phyloP scores from a whole-genome alignment of 2,329 filamentous ascomycete genomes.

The Phialophora chinensis region DNA sequence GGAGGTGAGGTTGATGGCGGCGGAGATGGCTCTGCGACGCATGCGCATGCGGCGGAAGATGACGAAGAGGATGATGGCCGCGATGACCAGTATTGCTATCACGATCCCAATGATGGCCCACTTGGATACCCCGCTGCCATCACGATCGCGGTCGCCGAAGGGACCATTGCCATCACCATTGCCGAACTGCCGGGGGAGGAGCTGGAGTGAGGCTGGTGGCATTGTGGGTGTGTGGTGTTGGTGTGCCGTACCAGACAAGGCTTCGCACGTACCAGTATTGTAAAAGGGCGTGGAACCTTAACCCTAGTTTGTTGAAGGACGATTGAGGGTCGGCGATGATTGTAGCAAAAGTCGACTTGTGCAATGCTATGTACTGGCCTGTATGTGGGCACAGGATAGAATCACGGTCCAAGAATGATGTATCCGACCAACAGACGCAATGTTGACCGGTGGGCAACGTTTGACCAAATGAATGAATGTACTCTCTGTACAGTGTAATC shows the following conservation, averaged over 20 bases:
- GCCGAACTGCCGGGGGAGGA: conserved; percentile 19
- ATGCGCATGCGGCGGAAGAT: conserved; percentile 12
- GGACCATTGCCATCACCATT: conserved; percentile 1
- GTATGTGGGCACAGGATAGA: no score
- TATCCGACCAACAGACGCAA: not conserved
- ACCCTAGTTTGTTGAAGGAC: not conserved
- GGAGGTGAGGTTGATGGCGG: conserved; percentile 14
- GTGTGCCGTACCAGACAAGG: no score
- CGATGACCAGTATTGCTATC: conserved; percentile 13
- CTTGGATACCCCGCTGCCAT: not conserved
- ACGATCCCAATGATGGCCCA: conserved; percentile 18
- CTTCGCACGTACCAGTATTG: not conserved
- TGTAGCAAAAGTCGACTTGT: not conserved
- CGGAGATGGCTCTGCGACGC: not conserved
- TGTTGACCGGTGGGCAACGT: not conserved
- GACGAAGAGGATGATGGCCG: conserved; percentile 3
- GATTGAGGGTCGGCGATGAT: not conserved
- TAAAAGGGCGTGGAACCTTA: not conserved
- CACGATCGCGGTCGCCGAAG: not conserved
- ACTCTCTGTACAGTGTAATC: not conserved
- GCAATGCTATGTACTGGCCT: not conserved
- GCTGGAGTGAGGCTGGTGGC: conserved; percentile 7
- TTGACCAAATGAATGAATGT: not conserved
- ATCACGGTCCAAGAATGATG: not conserved
- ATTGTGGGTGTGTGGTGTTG: not conserved